phyloP scores from a whole-genome alignment of 192 early-diverging fungal genomes.

The Coemansia sp. region DNA sequence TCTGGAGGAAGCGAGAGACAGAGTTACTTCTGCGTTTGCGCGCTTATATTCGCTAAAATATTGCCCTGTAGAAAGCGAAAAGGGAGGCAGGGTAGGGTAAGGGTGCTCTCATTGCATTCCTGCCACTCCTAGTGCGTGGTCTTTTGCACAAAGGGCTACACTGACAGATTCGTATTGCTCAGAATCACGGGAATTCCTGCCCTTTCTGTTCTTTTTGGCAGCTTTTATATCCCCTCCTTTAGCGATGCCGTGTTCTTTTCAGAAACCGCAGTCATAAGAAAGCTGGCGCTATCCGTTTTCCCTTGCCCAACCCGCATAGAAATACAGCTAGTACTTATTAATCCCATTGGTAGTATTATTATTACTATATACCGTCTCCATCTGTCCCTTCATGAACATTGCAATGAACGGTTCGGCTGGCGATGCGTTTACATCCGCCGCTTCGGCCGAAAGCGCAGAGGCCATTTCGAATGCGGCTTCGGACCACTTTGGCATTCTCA shows the following conservation, averaged over 20 bases:
- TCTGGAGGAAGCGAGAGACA: no score
- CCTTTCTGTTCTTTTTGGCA: no score
- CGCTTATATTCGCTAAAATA: no score
- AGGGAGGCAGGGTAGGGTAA: no score
- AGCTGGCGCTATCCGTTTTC: background rate
- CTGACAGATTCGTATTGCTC: no score
- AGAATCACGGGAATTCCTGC: no score
- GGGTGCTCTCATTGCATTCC: no score
- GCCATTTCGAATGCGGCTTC: background rate
- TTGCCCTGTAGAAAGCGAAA: no score
- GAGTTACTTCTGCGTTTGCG: no score
- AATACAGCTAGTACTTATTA: background rate
- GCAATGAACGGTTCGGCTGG: background rate
- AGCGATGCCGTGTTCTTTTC: background rate
- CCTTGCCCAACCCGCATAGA: background rate
- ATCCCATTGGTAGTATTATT: background rate
- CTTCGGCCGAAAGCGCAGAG: constrained; percentile 12
- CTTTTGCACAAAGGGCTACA: background rate
- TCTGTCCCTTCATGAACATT: background rate
- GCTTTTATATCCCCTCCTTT: no score
- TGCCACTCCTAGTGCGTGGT: no score
- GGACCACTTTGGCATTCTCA: constrained; percentile 21
- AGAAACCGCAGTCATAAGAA: background rate
- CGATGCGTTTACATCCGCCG: background rate
- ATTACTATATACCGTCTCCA: background rate